Conservation (phyloP, 1,139 yeast genomes). For the Candida sp. region DNA sequence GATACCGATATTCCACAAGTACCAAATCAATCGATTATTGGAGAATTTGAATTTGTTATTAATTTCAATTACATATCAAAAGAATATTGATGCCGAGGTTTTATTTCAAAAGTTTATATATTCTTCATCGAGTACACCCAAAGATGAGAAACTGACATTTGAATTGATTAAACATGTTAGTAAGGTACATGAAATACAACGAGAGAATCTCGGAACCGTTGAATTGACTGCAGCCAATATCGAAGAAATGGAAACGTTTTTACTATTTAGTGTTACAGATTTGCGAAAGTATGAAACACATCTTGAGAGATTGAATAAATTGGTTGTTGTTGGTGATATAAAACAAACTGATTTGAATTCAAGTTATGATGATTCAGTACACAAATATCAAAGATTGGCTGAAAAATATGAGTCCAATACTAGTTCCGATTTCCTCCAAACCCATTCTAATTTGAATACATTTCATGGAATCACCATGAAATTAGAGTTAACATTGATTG, state of each 20-base stretch:
- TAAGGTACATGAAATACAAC: conserved; percentile 14
- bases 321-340: conserved; percentile 37
- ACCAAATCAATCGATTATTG: conserved; percentile 44
- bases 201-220: conserved; percentile 18
- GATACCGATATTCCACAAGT: conserved; percentile 31
- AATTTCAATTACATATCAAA: conserved; percentile 30
- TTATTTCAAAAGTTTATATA: conserved; percentile 42
- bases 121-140: not conserved
- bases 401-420: conserved; percentile 5
- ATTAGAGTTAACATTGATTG: conserved; percentile 16
- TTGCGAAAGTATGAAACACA: conserved; percentile 27
- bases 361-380: conserved; percentile 17
- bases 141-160: conserved; percentile 22
- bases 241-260: conserved; percentile 53
- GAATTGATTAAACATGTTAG: conserved; percentile 27
- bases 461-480: not conserved
- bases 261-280: conserved; percentile 52
- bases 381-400: conserved; percentile 9
- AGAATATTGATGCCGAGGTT: conserved; percentile 18
- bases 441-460: not conserved
- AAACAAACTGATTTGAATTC: conserved; percentile 42
- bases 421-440: not conserved
- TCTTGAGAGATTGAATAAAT: conserved; percentile 39
- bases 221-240: conserved; percentile 23
- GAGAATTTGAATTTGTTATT: conserved; percentile 47